phyloP scores from a whole-genome alignment of 768 basidiomycete species.

The Lanmaoa rubissima region DNA sequence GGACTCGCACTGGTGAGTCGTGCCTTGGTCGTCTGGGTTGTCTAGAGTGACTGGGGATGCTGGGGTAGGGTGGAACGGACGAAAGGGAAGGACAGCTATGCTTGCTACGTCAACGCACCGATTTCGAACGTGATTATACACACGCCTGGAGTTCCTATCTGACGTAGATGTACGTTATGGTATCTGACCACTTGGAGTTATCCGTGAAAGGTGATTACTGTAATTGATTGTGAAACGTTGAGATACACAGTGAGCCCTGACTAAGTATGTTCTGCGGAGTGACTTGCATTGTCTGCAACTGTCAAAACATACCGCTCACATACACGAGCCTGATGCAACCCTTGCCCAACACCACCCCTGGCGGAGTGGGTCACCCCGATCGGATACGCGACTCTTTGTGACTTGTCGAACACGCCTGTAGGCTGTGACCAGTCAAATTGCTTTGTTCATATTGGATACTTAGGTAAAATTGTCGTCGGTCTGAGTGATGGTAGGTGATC shows the following conservation, averaged over 20 bases:
- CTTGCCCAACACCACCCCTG: not conserved
- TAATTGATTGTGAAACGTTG: not conserved
- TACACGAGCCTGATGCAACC: not conserved
- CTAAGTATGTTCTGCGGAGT: not conserved
- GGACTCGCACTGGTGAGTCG: no score
- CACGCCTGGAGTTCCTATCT: not conserved
- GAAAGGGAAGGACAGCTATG: not conserved
- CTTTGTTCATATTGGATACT: not conserved
- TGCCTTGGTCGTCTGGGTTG: no score
- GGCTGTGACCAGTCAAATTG: not conserved
- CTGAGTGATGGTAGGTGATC: not conserved
- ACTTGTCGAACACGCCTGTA: not conserved
- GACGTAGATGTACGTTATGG: not conserved
- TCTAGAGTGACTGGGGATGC: no score
- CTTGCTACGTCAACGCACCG: not conserved
- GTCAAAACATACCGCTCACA: not conserved
- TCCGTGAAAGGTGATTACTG: not conserved
- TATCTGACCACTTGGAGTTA: not conserved
- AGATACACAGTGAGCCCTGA: not conserved
- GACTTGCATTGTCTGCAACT: not conserved
- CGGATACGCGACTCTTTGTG: not conserved
- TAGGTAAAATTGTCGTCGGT: not conserved
- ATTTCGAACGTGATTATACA: not conserved
- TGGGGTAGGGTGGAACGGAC: no score
- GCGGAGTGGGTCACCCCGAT: not conserved